These are phyloP conservation scores for Sporothrix pallida DNA, from an alignment of 2,329 filamentous ascomycete species.

Conservation along the genomic window DNA sequence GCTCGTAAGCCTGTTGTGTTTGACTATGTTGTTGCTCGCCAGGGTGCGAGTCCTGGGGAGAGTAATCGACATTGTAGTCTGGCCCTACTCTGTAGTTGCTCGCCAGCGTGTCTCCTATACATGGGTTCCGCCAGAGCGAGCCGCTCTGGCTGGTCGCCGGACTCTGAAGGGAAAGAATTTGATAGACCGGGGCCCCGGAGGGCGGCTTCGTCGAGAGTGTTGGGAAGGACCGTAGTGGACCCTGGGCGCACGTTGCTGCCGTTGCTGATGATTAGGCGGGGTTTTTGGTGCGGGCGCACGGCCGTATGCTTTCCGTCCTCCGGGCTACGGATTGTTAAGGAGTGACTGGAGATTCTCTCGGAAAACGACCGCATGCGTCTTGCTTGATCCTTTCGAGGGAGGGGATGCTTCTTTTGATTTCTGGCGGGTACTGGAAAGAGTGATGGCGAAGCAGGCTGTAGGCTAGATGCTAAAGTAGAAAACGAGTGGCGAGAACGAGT, in stretches of 20 bases:
- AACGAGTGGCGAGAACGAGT: slow-evolving; percentile 18
- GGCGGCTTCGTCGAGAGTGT: slow-evolving; percentile 52
- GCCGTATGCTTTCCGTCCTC: slow-evolving; percentile 2
- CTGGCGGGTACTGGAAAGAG: background rate
- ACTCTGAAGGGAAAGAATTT: slow-evolving; percentile 66
- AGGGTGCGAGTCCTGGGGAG: slow-evolving; percentile 69
- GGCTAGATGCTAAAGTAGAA: background rate
- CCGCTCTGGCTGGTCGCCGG: slow-evolving; percentile 75
- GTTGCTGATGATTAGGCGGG: background rate
- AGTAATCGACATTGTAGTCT: slow-evolving; percentile 77
- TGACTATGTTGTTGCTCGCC: slow-evolving; percentile 66
- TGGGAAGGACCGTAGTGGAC: slow-evolving; percentile 28
- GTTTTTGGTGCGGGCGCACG: slow-evolving; percentile 3
- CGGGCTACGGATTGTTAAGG: background rate
- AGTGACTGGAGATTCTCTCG: background rate
- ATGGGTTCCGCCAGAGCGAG: slow-evolving; percentile 79
- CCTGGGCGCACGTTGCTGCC: slow-evolving; percentile 18
- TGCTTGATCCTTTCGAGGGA: background rate
- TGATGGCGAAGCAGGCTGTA: background rate
- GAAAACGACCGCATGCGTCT: slow-evolving; percentile 26
- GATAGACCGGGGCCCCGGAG: slow-evolving; percentile 59
- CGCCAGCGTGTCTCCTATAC: slow-evolving; percentile 73
- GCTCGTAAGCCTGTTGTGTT: slow-evolving; percentile 65
- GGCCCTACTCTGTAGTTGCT: slow-evolving; percentile 72
- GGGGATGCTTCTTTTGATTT: background rate